These are phyloP conservation scores for Aureobasidium sp. DNA, from an alignment of 2,329 filamentous ascomycete genomes.

Conservation along the genomic window DNA sequence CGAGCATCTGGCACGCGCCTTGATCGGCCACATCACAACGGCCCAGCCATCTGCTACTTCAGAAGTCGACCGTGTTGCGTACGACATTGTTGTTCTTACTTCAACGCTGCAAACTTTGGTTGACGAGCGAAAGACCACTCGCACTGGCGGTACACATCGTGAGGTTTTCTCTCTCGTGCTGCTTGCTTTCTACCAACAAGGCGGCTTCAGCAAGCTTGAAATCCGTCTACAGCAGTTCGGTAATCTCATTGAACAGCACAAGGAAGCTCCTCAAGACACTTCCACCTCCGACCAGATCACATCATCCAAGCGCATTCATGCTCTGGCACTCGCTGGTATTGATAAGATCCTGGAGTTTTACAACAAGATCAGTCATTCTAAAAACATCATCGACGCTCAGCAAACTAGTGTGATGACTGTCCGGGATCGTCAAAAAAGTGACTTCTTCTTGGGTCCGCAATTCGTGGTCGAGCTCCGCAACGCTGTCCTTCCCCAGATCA, in stretches of 20 bases:
- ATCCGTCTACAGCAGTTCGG: constrained; percentile 30
- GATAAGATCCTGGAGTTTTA: constrained; percentile 84
- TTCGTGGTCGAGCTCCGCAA: constrained; percentile 81
- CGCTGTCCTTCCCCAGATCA: constrained; percentile 67
- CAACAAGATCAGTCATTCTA: constrained; percentile 65
- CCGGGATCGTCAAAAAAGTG: constrained; percentile 48
- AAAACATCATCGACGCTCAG: constrained; percentile 70
- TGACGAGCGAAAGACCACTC: constrained; percentile 46
- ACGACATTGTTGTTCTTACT: constrained; percentile 74
- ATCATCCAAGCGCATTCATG: constrained; percentile 12
- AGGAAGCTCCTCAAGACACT: constrained; percentile 24
- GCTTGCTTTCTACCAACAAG: constrained; percentile 75
- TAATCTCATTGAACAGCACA: constrained; percentile 20
- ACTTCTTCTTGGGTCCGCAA: constrained; percentile 62
- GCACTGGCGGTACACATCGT: constrained; percentile 39
- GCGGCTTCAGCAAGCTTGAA: constrained; percentile 68
- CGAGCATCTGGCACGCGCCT: constrained; percentile 63
- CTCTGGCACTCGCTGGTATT: constrained; percentile 23
- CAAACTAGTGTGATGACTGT: constrained; percentile 51
- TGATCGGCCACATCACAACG: constrained; percentile 48
- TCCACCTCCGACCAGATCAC: constrained; percentile 1
- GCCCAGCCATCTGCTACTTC: neutral
- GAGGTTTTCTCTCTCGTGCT: constrained; percentile 63
- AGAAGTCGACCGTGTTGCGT: constrained; percentile 41
- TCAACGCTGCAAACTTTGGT: constrained; percentile 72